phyloP scores from a whole-genome alignment of 2,329 filamentous ascomycete species.

The Didymella glomerata region DNA sequence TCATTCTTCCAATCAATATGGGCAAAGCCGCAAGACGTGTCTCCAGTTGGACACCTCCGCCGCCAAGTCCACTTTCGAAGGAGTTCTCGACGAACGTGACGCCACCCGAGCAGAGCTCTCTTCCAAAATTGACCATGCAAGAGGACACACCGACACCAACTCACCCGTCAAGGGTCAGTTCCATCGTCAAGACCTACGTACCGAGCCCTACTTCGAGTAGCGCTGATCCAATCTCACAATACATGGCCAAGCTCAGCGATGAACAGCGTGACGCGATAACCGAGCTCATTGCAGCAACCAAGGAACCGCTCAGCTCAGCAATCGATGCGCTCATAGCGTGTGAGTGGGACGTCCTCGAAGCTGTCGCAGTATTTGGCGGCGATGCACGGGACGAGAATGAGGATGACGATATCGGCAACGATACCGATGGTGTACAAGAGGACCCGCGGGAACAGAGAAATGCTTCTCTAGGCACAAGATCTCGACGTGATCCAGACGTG shows the following conservation, averaged over 20 bases:
- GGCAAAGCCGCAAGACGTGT: too few relatives aligned
- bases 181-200: not conserved
- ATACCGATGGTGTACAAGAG: not conserved
- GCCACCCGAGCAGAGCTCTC: not conserved
- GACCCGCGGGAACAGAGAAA: not conserved
- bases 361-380: constrained; percentile 5
- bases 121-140: not conserved
- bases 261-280: constrained; percentile 1
- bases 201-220: not conserved
- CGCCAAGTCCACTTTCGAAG: not conserved
- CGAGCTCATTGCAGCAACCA: constrained; percentile 7
- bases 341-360: constrained; percentile 15
- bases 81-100: not conserved
- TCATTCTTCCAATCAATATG: not conserved
- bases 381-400: not conserved
- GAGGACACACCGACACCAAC: not conserved
- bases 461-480: not conserved
- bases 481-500: not conserved
- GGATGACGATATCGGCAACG: not conserved
- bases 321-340: constrained; percentile 1
- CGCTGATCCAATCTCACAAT: not conserved
- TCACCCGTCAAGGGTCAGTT: not conserved
- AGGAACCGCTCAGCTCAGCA: constrained; percentile 3
- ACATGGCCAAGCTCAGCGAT: not conserved
- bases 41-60: too few relatives aligned